A percentile compares a stretch with the other conserved stretches of the same genome.
phyloP scores from a whole-genome alignment of 176 grass and related monocot genomes.

The Oryza nivara region DNA sequence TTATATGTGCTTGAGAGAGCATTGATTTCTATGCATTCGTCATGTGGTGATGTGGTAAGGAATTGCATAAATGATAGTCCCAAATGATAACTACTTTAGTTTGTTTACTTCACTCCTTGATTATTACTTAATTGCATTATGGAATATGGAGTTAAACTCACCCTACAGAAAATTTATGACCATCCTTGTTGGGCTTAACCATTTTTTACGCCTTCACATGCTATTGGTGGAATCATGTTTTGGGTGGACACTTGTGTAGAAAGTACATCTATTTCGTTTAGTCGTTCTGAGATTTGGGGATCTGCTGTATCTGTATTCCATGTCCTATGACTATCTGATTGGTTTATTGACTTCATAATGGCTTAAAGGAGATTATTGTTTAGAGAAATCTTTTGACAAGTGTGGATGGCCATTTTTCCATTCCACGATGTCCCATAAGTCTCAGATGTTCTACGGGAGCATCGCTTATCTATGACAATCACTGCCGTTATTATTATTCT shows the following conservation, averaged over 20 bases:
- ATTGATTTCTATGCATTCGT: conserved; percentile 96
- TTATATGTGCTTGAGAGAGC: conserved; percentile 96
- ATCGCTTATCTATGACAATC: neutral
- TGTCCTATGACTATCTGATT: neutral
- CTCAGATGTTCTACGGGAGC: neutral
- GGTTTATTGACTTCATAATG: conserved; percentile 10
- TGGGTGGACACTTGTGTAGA: neutral
- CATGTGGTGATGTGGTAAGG: conserved; percentile 86
- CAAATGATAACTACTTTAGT: neutral
- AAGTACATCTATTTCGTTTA: neutral
- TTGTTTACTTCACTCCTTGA: neutral
- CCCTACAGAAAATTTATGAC: neutral
- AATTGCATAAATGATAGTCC: conserved; percentile 16
- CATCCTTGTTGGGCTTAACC: neutral
- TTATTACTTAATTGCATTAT: neutral
- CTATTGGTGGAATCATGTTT: neutral
- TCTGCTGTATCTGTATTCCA: neutral
- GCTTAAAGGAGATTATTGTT: neutral
- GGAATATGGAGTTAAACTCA: neutral
- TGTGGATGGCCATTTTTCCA: neutral
- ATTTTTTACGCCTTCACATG: neutral
- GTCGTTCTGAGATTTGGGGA: neutral
- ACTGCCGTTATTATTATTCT: neutral
- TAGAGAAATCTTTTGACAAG: neutral
- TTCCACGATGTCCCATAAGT: neutral